These are phyloP conservation scores for Epichloe scottii DNA, from an alignment of 2,329 filamentous ascomycete genomes.

Conservation along the genomic window DNA sequence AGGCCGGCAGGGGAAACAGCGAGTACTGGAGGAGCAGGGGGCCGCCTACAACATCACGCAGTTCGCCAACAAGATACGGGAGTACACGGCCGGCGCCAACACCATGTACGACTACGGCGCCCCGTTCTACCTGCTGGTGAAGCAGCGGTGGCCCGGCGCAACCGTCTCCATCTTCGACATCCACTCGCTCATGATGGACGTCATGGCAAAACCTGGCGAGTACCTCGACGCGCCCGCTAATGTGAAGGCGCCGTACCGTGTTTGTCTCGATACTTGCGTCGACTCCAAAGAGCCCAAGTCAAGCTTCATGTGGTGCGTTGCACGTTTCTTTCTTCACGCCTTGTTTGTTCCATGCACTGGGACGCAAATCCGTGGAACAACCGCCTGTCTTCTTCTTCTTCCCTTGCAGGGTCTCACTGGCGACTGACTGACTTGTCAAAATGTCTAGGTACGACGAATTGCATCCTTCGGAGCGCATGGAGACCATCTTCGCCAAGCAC, in stretches of 20 bases:
- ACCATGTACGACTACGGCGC: constrained; percentile 35
- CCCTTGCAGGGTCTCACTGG: not conserved
- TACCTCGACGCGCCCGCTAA: constrained; percentile 55
- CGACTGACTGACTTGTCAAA: not conserved
- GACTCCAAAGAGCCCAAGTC: constrained; percentile 32
- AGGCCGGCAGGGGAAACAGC: constrained; percentile 5
- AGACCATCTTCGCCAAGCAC: constrained; percentile 26
- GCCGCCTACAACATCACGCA: constrained; percentile 33
- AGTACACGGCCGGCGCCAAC: constrained; percentile 38
- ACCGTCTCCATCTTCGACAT: constrained; percentile 56
- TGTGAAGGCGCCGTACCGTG: constrained; percentile 43
- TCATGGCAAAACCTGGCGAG: constrained; percentile 43
- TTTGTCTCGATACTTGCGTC: constrained; percentile 35
- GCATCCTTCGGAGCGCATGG: constrained; percentile 55
- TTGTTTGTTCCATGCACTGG: not conserved
- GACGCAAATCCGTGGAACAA: not conserved
- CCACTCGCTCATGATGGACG: constrained; percentile 50
- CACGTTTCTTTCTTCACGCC: constrained; percentile 3
- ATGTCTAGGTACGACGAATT: constrained; percentile 46
- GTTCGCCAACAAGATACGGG: constrained; percentile 29
- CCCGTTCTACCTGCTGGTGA: constrained; percentile 31
- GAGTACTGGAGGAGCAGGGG: constrained; percentile 36
- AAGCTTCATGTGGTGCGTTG: constrained; percentile 53
- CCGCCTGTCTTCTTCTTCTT: not conserved
- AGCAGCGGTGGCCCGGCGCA: constrained; percentile 41